Evolutionary conservation across 768 basidiomycete genomes (phyloP).

Genomic region (Mycena galopus): DNA sequence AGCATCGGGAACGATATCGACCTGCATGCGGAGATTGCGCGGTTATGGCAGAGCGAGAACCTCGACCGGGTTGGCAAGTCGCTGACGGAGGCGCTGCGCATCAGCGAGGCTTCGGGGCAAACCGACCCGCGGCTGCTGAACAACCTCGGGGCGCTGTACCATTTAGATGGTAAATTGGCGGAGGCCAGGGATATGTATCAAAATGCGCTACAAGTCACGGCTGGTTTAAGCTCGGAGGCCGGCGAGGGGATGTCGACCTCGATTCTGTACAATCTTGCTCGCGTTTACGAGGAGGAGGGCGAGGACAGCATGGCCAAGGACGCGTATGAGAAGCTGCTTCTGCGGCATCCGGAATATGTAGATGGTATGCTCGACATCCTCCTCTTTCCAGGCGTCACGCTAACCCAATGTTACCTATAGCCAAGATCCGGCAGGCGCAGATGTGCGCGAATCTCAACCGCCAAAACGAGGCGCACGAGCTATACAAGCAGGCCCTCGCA

Average conservation of each 20-base stretch:
- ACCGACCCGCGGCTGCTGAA: constrained; percentile 81
- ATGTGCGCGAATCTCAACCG: constrained; percentile 80
- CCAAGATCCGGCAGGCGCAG: constrained; percentile 92
- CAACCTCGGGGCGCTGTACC: constrained; percentile 82
- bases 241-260: constrained; percentile 84
- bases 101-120: constrained; percentile 65
- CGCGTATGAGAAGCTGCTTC: constrained; percentile 88
- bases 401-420: constrained; percentile 58
- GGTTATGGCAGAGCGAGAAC: constrained; percentile 88
- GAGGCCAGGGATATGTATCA: constrained; percentile 80
- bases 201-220: constrained; percentile 73
- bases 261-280: constrained; percentile 91
- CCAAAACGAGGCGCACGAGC: constrained; percentile 85
- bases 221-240: constrained; percentile 57
- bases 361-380: constrained; percentile 76
- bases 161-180: constrained; percentile 71
- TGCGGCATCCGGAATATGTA: constrained; percentile 95
- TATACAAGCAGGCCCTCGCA: constrained; percentile 89
- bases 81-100: constrained; percentile 78
- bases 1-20: constrained; percentile 83
- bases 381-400: background rate
- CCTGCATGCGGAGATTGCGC: constrained; percentile 91
- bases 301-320: constrained; percentile 81
- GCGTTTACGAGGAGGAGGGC: constrained; percentile 90
- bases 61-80: constrained; percentile 80